Evolutionary conservation across 2,329 filamentous ascomycete species (phyloP), one percentile per base, ranked within the genome.

Genomic region (Nigrospora oryzae): DNA sequence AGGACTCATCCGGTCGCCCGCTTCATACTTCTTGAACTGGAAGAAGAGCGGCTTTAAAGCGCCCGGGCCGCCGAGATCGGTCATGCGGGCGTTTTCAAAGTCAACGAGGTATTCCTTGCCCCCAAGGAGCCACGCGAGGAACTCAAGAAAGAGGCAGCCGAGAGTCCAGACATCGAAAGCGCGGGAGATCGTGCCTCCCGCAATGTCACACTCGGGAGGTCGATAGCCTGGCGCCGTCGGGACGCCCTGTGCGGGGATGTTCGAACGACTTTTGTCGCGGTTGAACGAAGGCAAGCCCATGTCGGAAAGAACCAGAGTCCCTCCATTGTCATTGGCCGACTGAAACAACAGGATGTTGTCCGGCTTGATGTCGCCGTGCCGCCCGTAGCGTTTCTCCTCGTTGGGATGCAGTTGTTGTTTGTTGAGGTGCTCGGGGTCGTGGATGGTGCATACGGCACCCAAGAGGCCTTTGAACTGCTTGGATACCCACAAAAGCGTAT

Each of bases 331-430:
- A 14, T 44, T 11, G n/a, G n/a, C n/a, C 1, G 23, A 28, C 11
- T 32, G 30, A 39, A 49, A 53, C 14, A 46, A 44, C n/a, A 53
- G 46, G 4, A 51, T 48, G 12, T 53, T 53, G 14, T 50, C 51
- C 3, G 49, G 44, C 30, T 48, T 51, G n/a, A 63, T 54, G 36
- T 61, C 58, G 11, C 57, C 57, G 44, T 63, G 59, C n/a, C 53
- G 50, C 11, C 54, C 57, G 17, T 45, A 56, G n/a, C 39, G 7
- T 16, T n/a, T n/a, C n/a, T n/a, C n/a, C n/a, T n/a, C n/a, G n/a
- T n/a, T n/a, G n/a, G n/a, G n/a, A n/a, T n/a, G n/a, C n/a, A n/a
- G n/a, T n/a, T n/a, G n/a, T n/a, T n/a, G n/a, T n/a, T n/a, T n/a
- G n/a, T n/a, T n/a, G n/a, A n/a, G n/a, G n/a, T n/a, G n/a, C n/a